phyloP scores from a whole-genome alignment of 23 red algal genomes.

The Gracilaria domingensis region DNA sequence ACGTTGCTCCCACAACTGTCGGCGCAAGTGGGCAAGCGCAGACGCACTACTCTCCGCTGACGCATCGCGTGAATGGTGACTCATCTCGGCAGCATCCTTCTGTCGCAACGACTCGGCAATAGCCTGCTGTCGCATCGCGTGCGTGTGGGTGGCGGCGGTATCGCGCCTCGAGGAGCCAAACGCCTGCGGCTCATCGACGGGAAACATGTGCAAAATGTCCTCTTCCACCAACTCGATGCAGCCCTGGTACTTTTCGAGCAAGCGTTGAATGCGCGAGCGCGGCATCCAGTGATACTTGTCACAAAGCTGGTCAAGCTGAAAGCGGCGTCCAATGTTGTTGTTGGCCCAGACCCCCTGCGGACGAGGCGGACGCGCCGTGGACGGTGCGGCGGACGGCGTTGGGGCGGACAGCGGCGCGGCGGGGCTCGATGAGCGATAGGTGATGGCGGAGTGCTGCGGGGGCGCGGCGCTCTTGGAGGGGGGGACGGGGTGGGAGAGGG shows the following conservation, averaged over 20 bases:
- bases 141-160: background rate
- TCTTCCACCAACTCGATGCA: constrained; percentile 63
- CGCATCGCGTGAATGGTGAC: background rate
- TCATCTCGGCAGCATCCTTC: constrained; percentile 10
- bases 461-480: background rate
- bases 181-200: constrained; percentile 48
- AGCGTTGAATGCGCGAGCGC: background rate
- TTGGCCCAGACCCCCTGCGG: constrained; percentile 47
- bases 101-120: constrained; percentile 33
- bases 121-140: background rate
- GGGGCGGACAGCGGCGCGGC: background rate
- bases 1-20: constrained; percentile 48
- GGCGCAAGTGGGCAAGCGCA: constrained; percentile 4
- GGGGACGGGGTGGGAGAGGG: background rate
- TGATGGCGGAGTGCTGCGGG: background rate
- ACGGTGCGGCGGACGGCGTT: background rate
- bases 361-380: background rate
- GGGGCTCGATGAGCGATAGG: background rate
- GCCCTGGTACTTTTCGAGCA: constrained; percentile 38
- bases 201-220: constrained; percentile 55
- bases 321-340: constrained; percentile 32
- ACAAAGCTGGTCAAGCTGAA: constrained; percentile 33
- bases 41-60: background rate
- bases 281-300: constrained; percentile 47
- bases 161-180: background rate